Evolutionary conservation across 1,284 basidiomycete species (phyloP), one percentile per base, ranked within the genome.

Genomic region (Tilletia walkeri): DNA sequence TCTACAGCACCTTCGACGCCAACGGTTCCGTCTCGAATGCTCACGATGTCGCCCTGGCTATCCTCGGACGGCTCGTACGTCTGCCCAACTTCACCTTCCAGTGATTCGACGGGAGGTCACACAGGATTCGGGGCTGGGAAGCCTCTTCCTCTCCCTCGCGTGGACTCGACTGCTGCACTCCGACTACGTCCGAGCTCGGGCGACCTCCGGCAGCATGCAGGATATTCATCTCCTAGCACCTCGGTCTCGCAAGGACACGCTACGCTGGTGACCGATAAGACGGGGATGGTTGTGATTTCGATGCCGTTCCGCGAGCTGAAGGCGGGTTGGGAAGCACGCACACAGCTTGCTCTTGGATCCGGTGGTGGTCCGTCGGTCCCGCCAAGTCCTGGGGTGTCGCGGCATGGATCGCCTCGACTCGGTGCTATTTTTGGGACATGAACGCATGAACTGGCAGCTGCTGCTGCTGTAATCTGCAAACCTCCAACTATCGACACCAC

Each of bases 1-100:
- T 63, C 59, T 24, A 63, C 59, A 3, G 59, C 59, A 34, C 59
- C 59, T 7, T 63, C 59, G 59, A 63, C 59, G 18, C 59, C 59
- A 16, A 63, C 34, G 38, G 41, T 63, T 6, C 54, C 54, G 54
- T 10, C 20, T 20, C 54, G 34, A 6, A 20, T 56, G 54, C 20
- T 56, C 54, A 56, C 54, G 54, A 30, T 34, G n/a, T 45, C 41
- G 41, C 41, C 41, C 9, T 45, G 41, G 41, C 9, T 9, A 45
- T 45, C 41, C 41, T 45, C 41, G 9, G 41, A 45, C 9, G 41
- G 14, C 41, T 45, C 41, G 41, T 45, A 14, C 14, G 41, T 14
- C 14, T 45, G 6, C 41, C 41, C 14, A 14, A 14, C 41, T 9
- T 45, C 41, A 14, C 41, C 24, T 30, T 30, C 24, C 24, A 30